Percentiles rank a stretch among this genome's conserved stretches.
These are phyloP conservation scores for Nicotiana rustica DNA, from an alignment of 305 asterid species.

Conservation along the genomic window DNA sequence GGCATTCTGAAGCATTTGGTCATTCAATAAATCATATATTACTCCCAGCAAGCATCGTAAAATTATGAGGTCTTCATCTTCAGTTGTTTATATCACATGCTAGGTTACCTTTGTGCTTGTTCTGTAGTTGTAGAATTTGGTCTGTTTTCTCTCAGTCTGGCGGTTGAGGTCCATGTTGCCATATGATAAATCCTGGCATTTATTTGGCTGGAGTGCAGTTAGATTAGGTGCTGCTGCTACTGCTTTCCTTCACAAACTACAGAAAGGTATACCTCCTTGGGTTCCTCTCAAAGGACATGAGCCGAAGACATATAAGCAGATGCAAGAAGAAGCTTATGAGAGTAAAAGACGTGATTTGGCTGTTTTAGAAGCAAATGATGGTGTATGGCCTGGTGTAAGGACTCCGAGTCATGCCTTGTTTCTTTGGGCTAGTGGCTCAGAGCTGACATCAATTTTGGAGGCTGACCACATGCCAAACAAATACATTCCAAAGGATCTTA, in stretches of 20 bases:
- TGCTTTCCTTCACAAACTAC: constrained; percentile 81
- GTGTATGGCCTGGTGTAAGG: constrained; percentile 92
- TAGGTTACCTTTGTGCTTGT: constrained; percentile 8
- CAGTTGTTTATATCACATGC: background rate
- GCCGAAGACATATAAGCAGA: constrained; percentile 82
- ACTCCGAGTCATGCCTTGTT: constrained; percentile 89
- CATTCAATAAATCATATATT: background rate
- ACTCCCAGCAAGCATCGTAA: constrained; percentile 9
- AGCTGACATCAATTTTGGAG: constrained; percentile 82
- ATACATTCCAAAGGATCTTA: constrained; percentile 80
- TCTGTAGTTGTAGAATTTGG: background rate
- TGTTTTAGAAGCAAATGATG: constrained; percentile 83
- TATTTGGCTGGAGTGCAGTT: constrained; percentile 59
- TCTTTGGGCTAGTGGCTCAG: constrained; percentile 98
- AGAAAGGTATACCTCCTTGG: constrained; percentile 96
- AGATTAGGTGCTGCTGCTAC: constrained; percentile 93
- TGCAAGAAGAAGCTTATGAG: constrained; percentile 90
- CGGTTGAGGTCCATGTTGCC: constrained; percentile 19
- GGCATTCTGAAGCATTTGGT: constrained; percentile 2
- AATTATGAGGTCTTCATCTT: background rate
- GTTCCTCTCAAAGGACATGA: constrained; percentile 94
- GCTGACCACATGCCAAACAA: constrained; percentile 98
- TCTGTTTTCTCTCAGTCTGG: background rate
- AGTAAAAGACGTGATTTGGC: constrained; percentile 89
- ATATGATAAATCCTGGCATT: background rate